Base-by-base conservation (phyloP, 2,329 filamentous ascomycete species). In the Trematosphaeria pertusa region DNA sequence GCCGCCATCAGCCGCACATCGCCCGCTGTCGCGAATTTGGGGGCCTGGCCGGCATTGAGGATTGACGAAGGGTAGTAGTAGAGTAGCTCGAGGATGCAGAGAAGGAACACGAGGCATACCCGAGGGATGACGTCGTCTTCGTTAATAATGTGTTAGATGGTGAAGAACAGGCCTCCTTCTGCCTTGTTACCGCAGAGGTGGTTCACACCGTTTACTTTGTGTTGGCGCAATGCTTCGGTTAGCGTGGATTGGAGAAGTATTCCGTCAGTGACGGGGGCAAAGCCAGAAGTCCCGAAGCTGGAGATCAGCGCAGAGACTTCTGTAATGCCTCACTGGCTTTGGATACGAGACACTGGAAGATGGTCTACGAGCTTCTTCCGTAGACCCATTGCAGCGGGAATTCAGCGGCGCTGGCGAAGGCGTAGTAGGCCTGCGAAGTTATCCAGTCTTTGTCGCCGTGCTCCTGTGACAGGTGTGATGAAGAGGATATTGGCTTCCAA, bases 401-500 rank as follows among this genome's bases (percentile, higher is more conserved):
- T 50, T 67, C 67, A 0, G 70, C 59, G 0, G 37, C 57, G 11
- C 37, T 33, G 8, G 62, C 78, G 48, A 82, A 78, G 1, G 69
- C 67, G 36, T 77, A 71, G 53, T 81, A 83, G 4, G 73, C 59
- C 14, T 74, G 65, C 3, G 77, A 72, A 0, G 79, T 77, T 8
- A 76, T 61, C 24, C 66, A 70, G 12, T 76, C 77, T 38, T 77
- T 71, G 55, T 78, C 81, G 11, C 67, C 70, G 59, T 82, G 82
- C 51, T 83, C 79, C 43, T 78, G 77, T 0, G 81, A 79, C 8
- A 82, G 71, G 52, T 81, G 85, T 1, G 82, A 81, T 7, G 73
- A 78, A 1, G 73, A 71, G 2, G 77, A 40, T 8, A 64, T 64
- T 3, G 48, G 49, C 53, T 59, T 36, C 17, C 37, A 20, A n/a